Evolutionary conservation across 208 protist genomes (phyloP).

Genomic region (Leishmania major): DNA sequence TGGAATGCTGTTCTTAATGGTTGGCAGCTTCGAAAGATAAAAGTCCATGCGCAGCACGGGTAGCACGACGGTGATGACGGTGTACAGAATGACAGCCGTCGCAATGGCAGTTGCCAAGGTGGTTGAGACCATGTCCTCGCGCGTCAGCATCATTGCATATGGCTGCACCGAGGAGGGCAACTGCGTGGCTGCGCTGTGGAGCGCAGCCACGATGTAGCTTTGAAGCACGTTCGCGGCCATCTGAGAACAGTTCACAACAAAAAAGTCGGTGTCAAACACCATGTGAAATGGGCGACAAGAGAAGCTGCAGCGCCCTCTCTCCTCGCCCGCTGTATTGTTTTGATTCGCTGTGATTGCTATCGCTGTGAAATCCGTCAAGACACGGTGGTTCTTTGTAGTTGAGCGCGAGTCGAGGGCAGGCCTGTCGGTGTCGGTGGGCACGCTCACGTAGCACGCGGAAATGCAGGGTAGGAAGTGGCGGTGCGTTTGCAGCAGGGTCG

Average conservation of each 20-base stretch:
- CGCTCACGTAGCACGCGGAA: neutral
- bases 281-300: neutral
- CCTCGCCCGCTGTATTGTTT: neutral
- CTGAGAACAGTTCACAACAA: neutral
- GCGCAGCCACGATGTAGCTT: slow-evolving; percentile 15
- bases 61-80: slow-evolving; percentile 48
- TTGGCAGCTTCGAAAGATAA: slow-evolving; percentile 70
- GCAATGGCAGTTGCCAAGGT: slow-evolving; percentile 24
- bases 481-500: neutral
- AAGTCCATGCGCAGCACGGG: slow-evolving; percentile 67
- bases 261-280: neutral
- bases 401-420: neutral
- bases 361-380: neutral
- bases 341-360: neutral
- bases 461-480: neutral
- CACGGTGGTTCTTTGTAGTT: neutral
- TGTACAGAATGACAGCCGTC: slow-evolving; percentile 44
- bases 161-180: slow-evolving; percentile 24
- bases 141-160: slow-evolving; percentile 16
- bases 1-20: slow-evolving; percentile 61
- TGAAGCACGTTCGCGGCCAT: slow-evolving; percentile 18
- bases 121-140: slow-evolving; percentile 19
- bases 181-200: slow-evolving; percentile 24
- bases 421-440: neutral
- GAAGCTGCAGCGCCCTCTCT: neutral